phyloP scores from a whole-genome alignment of 75 land plant genomes.

The Ceratopteris richardii region DNA sequence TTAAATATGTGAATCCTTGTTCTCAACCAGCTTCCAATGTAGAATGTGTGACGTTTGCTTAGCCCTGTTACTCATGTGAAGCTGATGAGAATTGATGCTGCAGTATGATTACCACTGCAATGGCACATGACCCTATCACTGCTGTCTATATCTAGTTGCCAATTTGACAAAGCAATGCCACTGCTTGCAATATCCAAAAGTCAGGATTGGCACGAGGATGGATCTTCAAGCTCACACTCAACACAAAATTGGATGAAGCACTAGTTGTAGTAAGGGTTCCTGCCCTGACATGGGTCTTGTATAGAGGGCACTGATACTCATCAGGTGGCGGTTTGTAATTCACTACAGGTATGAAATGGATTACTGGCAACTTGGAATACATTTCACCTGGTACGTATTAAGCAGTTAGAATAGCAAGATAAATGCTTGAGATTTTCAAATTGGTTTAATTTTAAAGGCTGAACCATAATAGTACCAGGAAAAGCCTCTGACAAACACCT shows the following conservation, averaged over 20 bases:
- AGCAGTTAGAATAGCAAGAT: neutral
- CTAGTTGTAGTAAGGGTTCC: conserved; percentile 27
- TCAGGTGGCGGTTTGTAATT: conserved; percentile 21
- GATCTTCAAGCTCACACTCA: conserved; percentile 22
- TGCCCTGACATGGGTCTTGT: conserved; percentile 31
- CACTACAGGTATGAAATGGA: conserved; percentile 23
- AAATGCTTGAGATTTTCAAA: neutral
- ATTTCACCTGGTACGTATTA: conserved; percentile 18
- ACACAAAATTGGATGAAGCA: conserved; percentile 31
- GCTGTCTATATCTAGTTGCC: neutral
- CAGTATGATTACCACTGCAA: neutral
- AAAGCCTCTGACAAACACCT: conserved; percentile 18
- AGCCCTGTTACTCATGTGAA: no score
- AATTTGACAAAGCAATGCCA: conserved; percentile 21
- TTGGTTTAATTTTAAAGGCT: neutral
- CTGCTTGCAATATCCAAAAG: conserved; percentile 29
- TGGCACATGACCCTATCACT: neutral
- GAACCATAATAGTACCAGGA: conserved; percentile 9
- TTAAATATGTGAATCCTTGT: no score
- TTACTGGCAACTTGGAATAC: conserved; percentile 17
- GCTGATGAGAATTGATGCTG: no score
- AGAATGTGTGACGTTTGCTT: no score
- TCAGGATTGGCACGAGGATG: conserved; percentile 25
- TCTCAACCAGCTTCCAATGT: no score
- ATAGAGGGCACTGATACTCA: conserved; percentile 31